Percentiles rank a stretch among this genome's conserved stretches.
phyloP scores from a whole-genome alignment of 345 rosid species.

The Jatropha curcas region DNA sequence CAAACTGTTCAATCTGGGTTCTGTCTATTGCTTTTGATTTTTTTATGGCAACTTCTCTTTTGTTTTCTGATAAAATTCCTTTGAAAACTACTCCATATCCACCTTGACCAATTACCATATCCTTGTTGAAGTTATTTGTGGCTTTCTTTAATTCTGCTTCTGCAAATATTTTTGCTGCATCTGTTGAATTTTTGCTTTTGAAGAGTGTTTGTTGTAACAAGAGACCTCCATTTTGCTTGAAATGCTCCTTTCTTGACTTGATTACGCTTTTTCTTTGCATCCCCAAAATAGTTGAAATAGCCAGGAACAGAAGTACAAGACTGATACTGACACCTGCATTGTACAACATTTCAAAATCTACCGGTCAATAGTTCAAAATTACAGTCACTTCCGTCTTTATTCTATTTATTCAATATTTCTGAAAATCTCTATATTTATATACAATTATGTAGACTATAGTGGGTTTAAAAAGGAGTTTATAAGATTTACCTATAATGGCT shows the following conservation, averaged over 20 bases:
- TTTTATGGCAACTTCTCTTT: slow-evolving; percentile 26
- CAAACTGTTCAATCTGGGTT: slow-evolving; percentile 25
- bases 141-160: slow-evolving; percentile 26
- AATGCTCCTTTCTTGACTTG: slow-evolving; percentile 22
- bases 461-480: neutral
- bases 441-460: neutral
- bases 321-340: slow-evolving; percentile 16
- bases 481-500: neutral
- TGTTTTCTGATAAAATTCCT: slow-evolving; percentile 21
- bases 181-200: neutral
- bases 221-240: slow-evolving; percentile 32
- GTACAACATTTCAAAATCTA: too few species aligned
- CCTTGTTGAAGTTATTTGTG: slow-evolving; percentile 24
- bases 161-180: slow-evolving; percentile 16
- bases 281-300: slow-evolving; percentile 12
- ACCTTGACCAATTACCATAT: slow-evolving; percentile 23
- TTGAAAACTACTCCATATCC: slow-evolving; percentile 30
- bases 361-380: too few species aligned
- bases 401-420: too few species aligned
- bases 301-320: slow-evolving; percentile 4
- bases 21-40: slow-evolving; percentile 26
- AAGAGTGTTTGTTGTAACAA: slow-evolving; percentile 23
- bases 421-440: neutral
- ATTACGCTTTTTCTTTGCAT: slow-evolving; percentile 11
- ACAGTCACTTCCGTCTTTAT: too few species aligned